These are phyloP conservation scores for Phytophthora nicotianae DNA, from an alignment of 352 stramenopile genomes.

Conservation along the genomic window DNA sequence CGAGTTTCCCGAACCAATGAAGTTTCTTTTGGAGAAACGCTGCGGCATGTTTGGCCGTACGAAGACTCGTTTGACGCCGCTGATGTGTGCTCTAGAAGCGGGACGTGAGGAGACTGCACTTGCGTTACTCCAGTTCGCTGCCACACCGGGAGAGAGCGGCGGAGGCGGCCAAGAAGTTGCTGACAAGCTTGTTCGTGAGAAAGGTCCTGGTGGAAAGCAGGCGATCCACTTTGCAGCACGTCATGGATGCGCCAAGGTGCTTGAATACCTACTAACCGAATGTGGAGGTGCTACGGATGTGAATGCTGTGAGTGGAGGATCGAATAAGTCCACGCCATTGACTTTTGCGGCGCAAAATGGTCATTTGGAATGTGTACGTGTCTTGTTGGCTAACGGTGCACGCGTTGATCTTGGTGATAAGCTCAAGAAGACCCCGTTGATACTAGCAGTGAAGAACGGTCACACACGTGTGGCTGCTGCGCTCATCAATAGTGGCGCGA, in stretches of 20 bases:
- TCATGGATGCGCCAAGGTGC: constrained; percentile 44
- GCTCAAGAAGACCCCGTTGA: constrained; percentile 79
- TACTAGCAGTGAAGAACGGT: constrained; percentile 81
- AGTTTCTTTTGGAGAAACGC: constrained; percentile 64
- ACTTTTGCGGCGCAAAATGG: constrained; percentile 64
- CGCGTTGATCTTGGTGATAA: constrained; percentile 75
- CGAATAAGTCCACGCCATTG: constrained; percentile 61
- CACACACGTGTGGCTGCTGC: constrained; percentile 52
- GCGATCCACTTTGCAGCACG: constrained; percentile 64
- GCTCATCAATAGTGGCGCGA: constrained; percentile 72
- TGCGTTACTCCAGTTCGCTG: constrained; percentile 49
- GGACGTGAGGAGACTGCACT: constrained; percentile 62
- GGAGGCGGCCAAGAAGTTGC: constrained; percentile 50
- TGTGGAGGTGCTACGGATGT: constrained; percentile 48
- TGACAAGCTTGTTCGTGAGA: constrained; percentile 49
- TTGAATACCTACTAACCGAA: constrained; percentile 54
- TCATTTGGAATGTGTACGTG: constrained; percentile 58
- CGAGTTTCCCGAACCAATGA: constrained; percentile 51
- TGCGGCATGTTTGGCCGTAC: constrained; percentile 62
- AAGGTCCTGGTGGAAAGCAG: constrained; percentile 58
- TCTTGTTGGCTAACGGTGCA: constrained; percentile 55
- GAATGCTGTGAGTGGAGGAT: constrained; percentile 45
- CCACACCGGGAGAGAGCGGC: constrained; percentile 29
- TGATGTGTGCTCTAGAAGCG: constrained; percentile 60
- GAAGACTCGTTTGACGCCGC: constrained; percentile 64